Evolutionary conservation across 2,329 filamentous ascomycete species (phyloP), one percentile per base, ranked within the genome.

Genomic region (Nemania sp.): DNA sequence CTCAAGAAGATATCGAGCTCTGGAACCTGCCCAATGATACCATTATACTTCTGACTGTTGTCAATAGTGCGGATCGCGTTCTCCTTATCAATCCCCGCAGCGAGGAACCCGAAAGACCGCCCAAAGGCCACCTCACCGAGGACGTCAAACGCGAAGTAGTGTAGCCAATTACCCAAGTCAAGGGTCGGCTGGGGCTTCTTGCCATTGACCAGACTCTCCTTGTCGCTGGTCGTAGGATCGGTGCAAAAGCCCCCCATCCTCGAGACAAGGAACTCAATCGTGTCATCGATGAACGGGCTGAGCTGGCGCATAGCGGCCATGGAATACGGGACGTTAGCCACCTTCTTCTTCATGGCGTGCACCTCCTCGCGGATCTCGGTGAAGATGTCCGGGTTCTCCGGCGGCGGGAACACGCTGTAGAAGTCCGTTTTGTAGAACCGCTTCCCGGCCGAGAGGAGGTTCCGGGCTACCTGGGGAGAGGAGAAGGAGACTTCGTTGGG

Each of bases 341-440:
- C 82, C 73, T 84, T 82, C 77, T 87, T 88, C 80, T 87, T 87
- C 67, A 81, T 80, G 0, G 85, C 84, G 74, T 88, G 86, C n/a
- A 85, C 82, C 6, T 82, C 79, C 76, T 87, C 85, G 61, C 85
- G 79, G 18, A 80, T 83, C 75, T 88, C 86, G 47, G 86, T 87
- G 77, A 88, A 88, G 74, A 88, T 87, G 67, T 88, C 86, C 5
- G 86, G 85, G 77, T 87, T 87, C 76, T 86, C 84, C 0, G 84
- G 82, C 3, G 86, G 86, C 32, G 85, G 85, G 73, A 88, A 88
- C 6, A 88, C 85, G 45, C 75, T 78, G 73, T 87, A 87, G 70
- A 86, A 87, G 64, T 81, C 77, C 2, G 85, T 86, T 79, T 87
- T 87, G 77, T 82, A 81, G 77, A 86, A 86, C 22, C 83, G 80